These are phyloP conservation scores for Meira nashicola DNA, from an alignment of 1,284 basidiomycete genomes.

Conservation along the genomic window DNA sequence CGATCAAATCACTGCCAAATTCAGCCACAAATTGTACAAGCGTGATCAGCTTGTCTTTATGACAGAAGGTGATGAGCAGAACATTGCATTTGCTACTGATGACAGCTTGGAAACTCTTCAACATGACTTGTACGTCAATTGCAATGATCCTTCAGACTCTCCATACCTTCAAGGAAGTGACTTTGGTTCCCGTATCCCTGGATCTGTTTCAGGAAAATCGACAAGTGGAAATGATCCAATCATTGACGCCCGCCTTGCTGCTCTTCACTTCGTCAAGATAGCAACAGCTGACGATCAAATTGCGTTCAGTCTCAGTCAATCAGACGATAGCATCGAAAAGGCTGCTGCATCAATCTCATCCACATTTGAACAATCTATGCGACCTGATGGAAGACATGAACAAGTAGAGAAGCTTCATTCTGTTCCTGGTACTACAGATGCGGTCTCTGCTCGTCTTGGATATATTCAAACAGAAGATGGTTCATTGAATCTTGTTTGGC, in stretches of 20 bases:
- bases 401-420: slow-evolving; percentile 28
- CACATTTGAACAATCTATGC: slow-evolving; percentile 9
- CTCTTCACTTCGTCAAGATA: slow-evolving; percentile 32
- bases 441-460: slow-evolving; percentile 35
- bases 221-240: slow-evolving; percentile 22
- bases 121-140: slow-evolving; percentile 34
- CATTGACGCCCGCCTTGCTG: slow-evolving; percentile 34
- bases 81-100: background rate
- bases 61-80: background rate
- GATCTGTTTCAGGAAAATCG: slow-evolving; percentile 20
- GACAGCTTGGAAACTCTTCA: slow-evolving; percentile 24
- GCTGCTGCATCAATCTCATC: background rate
- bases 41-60: slow-evolving; percentile 31
- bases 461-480: slow-evolving; percentile 32
- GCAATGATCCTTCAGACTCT: slow-evolving; percentile 30
- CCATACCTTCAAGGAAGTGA: slow-evolving; percentile 35
- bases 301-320: slow-evolving; percentile 22
- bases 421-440: slow-evolving; percentile 37
- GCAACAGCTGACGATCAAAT: slow-evolving; percentile 32
- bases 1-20: slow-evolving; percentile 10
- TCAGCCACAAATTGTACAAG: slow-evolving; percentile 18
- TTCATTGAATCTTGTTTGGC: slow-evolving; percentile 33
- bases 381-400: background rate
- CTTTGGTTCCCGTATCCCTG: slow-evolving; percentile 25
- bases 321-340: background rate